A percentile compares a stretch with the other conserved stretches of the same genome.
phyloP scores from a whole-genome alignment of 2,329 filamentous ascomycete genomes.

The Beauveria medogensis region DNA sequence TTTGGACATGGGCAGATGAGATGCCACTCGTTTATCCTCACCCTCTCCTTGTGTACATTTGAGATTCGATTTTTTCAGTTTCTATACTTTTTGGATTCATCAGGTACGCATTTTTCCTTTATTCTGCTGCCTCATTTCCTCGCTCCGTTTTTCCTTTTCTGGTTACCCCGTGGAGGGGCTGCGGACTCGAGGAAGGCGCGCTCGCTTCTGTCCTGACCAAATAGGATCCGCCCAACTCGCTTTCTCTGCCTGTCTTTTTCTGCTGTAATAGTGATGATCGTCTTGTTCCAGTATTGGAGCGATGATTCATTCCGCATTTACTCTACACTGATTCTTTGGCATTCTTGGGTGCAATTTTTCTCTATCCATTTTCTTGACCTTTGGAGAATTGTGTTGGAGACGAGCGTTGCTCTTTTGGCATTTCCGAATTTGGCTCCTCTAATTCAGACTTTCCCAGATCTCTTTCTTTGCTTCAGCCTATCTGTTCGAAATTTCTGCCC shows the following conservation, averaged over 20 bases:
- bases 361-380: constrained; percentile 2
- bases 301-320: background rate
- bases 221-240: background rate
- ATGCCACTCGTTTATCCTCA: constrained; percentile 1
- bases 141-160: constrained; percentile 3
- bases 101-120: background rate
- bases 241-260: background rate
- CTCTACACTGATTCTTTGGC: background rate
- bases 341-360: background rate
- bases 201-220: background rate
- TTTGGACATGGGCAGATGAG: constrained; percentile 5
- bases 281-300: background rate
- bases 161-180: background rate
- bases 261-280: no score
- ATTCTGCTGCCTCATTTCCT: background rate
- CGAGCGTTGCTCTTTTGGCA: constrained; percentile 1
- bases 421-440: background rate
- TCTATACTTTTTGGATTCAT: constrained; percentile 7
- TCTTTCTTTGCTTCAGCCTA: background rate
- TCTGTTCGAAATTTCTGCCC: constrained; percentile 6
- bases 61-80: background rate
- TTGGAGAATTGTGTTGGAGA: constrained; percentile 6
- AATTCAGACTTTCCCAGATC: constrained; percentile 8
- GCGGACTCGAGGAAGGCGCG: constrained; percentile 1
- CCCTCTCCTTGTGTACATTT: background rate